Evolutionary conservation across 2,329 filamentous ascomycete species (phyloP), one percentile per base, ranked within the genome.

Genomic region (Pseudogymnoascus sp.): DNA sequence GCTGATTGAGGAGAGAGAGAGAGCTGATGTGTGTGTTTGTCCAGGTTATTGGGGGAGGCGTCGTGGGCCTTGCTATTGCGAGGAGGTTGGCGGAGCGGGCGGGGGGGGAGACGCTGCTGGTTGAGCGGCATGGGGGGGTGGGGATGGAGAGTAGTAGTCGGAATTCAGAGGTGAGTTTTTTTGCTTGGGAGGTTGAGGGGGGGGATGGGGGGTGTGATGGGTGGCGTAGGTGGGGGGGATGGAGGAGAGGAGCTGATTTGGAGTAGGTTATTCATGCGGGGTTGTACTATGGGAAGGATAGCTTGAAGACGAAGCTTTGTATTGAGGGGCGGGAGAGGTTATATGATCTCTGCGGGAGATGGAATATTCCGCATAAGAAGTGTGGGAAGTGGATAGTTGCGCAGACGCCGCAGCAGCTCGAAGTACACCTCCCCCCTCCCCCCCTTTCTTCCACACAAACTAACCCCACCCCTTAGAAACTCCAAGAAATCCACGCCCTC

Each of bases 361-460:
- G 90, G 70, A 75, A 76, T 64, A 88, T 99, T 61, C 85, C 85
- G 0, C 83, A 95, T 76, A 81, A 81, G 62, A 88, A 88, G 73
- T 89, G 86, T 23, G 92, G 92, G 65, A 97, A 97, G 79, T 97
- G 93, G 93, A 89, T 97, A 70, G 90, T 97, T 1, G 93, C 93
- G 0, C 95, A 97, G 78, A 88, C 86, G 62, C 80, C 81, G 1
- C 78, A 77, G 57, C 90, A 97, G 66, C 69, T 64, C 61, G 68
- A 71, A 47, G 62, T 60, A 28, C 15, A 0, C 1, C 31, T 11
- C 21, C 44, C 23, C 7, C n/a, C 23, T 9, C 10, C 9, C 5
- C 21, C 15, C 9, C 10, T 5, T 1, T 10, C 36, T 17, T 6
- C 2, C 42, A 50, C 23, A 21, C 13, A 11, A 2, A 28, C 17